Base-by-base conservation (phyloP, 495 filamentous ascomycete genomes). In the Achaetomiella virescens region DNA sequence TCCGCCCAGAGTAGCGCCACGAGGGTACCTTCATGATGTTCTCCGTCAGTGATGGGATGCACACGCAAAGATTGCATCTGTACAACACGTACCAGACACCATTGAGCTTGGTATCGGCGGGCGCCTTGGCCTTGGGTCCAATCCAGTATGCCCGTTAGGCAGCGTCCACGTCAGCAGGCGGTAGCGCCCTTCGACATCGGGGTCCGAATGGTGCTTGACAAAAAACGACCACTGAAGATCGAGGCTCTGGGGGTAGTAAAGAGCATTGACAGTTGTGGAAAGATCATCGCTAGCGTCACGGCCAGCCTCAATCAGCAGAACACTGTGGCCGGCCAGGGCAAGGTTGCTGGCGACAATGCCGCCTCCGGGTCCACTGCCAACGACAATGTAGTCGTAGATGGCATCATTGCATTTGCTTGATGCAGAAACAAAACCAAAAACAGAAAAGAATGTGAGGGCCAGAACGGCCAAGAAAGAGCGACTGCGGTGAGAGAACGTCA, bases 291-390 rank as follows among this genome's bases (percentile, higher is more conserved):
- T 78, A 45, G 81, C 73, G 60, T 87, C 81, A 55, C 79, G 74
- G n/a, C 84, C 84, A 0, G 84, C 80, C 61, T 87, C 83, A 11
- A 87, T 67, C 10, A 87, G 69, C 10, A 86, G 71, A 0, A 79
- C 78, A 25, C 71, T 79, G 58, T 81, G 74, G 12, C 81, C 82
- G 25, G 78, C 78, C 25, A 75, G 71, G 17, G 82, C 83, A 4
- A 86, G 79, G 17, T 81, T 77, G 27, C 76, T 74, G 4, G 83
- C 83, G 12, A 87, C 61, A 10, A 81, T 80, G 12, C 80, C 81
- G 15, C 84, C 83, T 18, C 84, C 84, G 2, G 83, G 78, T n/a
- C 83, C 84, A 33, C 76, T 79, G 22, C 84, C 84, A 0, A 86
- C 78, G 20, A 87, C 72, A 53, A 87, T 74, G 63, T 85, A 86